Evolutionary conservation across 208 protist genomes (phyloP), one percentile per base, ranked within the genome.

Genomic region (Herpetomonas samuelpessoai): DNA sequence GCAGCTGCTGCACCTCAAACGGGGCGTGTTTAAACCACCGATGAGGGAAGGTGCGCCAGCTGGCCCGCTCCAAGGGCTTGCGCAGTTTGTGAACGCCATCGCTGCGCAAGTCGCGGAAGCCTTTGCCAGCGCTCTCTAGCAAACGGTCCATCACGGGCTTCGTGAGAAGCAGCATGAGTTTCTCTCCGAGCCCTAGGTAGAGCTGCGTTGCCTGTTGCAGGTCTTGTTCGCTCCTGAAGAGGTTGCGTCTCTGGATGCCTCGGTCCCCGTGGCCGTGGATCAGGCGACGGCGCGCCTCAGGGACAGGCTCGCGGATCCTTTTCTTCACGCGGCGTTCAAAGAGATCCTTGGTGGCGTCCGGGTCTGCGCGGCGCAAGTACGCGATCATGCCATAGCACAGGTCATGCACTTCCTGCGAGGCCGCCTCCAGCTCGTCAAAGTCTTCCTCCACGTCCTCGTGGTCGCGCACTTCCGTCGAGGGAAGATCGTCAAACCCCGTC

Each of bases 361-460:
- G 82, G 46, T 93, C 90, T 1, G 82, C 66, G 22, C 76, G 74
- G 14, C 75, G 81, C 22, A 96, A 70, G 57, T 86, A 83, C 10
- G 63, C 74, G 27, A 94, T 86, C 79, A 96, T 85, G 2, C 83
- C 84, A 49, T 79, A 88, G 68, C 84, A 91, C 19, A 96, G 29
- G 61, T 96, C 90, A 54, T 96, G 90, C 61, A 92, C 72, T 58
- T 96, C 90, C 71, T 96, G 90, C 49, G 90, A 85, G 0, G 86
- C 86, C 14, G 90, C 90, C 81, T 96, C 90, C 18, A 96, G 67
- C 53, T 93, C 86, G 50, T 96, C 90, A 65, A 96, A 96, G 3
- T 88, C 71, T 16, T 81, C 80, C n/a, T 69, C 69, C 10, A 75
- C 50, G 44, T 75, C 49, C 25, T 61, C 55, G 3, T 60, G 62